These are phyloP conservation scores for Fusarium sp. DNA, from an alignment of 2,329 filamentous ascomycete genomes.

Conservation along the genomic window DNA sequence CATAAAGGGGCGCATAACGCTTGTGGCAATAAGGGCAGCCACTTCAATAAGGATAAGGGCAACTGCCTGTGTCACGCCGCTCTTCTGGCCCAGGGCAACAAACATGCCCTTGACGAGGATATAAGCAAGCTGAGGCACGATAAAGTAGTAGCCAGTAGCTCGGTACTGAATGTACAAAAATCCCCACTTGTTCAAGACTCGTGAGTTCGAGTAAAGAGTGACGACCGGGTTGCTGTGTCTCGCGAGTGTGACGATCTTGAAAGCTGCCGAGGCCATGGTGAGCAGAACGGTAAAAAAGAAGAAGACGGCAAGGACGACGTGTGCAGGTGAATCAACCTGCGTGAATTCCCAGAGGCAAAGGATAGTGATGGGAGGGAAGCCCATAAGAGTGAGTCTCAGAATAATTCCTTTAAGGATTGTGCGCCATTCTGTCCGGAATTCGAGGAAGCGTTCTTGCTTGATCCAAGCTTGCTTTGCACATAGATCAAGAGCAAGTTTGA, in stretches of 20 bases:
- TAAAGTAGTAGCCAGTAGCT: conserved; percentile 94
- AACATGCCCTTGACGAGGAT: conserved; percentile 88
- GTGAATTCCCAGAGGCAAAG: conserved; percentile 96
- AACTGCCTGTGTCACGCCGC: conserved; percentile 80
- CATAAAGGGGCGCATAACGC: conserved; percentile 92
- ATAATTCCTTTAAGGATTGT: conserved; percentile 93
- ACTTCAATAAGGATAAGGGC: conserved; percentile 86
- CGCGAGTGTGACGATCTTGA: conserved; percentile 90
- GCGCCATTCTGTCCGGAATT: conserved; percentile 94
- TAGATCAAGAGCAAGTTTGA: conserved; percentile 84
- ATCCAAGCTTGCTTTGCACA: conserved; percentile 80
- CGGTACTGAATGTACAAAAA: conserved; percentile 98
- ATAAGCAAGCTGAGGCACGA: conserved; percentile 82
- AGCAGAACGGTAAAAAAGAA: conserved; percentile 84
- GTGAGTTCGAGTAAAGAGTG: conserved; percentile 92
- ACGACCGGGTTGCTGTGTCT: conserved; percentile 97
- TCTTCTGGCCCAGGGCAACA: conserved; percentile 80
- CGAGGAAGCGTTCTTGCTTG: conserved; percentile 85
- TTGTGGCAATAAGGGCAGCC: conserved; percentile 78
- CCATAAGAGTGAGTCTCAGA: conserved; percentile 88
- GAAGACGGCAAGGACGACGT: conserved; percentile 87
- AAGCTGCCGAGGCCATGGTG: conserved; percentile 84
- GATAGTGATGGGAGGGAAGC: conserved; percentile 89
- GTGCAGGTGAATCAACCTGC: conserved; percentile 82
- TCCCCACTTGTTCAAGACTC: conserved; percentile 95